These are phyloP conservation scores for Boletus barrowsii DNA, from an alignment of 768 basidiomycete genomes.

Conservation along the genomic window DNA sequence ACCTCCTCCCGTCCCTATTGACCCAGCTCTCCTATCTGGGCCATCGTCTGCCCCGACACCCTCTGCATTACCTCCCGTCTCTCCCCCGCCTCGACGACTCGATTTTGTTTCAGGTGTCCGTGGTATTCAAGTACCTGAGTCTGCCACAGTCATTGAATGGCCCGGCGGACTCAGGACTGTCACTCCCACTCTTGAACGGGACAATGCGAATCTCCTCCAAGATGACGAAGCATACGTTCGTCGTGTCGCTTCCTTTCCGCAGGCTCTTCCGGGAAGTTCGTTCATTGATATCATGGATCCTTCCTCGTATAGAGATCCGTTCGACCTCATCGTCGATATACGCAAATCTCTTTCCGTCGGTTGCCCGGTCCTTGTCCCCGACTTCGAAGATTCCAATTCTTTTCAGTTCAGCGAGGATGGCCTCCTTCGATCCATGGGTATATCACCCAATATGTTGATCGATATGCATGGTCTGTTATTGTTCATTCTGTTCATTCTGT, in stretches of 20 bases:
- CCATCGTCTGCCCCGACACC: too few relatives aligned
- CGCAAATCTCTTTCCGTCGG: not conserved
- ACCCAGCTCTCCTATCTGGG: not conserved
- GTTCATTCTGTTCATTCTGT: not conserved
- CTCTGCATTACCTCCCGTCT: too few relatives aligned
- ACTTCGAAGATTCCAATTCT: not conserved
- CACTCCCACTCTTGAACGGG: not conserved
- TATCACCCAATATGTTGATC: not conserved
- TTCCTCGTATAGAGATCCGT: not conserved
- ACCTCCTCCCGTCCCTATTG: not conserved
- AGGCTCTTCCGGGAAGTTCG: not conserved
- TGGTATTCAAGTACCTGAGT: too few relatives aligned
- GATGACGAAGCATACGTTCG: too few relatives aligned
- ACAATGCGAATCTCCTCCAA: not conserved
- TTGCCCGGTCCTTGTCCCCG: not conserved
- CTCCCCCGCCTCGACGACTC: not conserved
- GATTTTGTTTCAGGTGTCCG: not conserved
- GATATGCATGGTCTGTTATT: not conserved
- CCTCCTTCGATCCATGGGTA: not conserved
- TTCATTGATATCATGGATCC: not conserved
- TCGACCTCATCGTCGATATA: not conserved
- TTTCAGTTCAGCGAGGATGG: not conserved
- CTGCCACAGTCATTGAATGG: not conserved
- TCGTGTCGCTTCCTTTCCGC: too few relatives aligned
- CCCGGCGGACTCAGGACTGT: not conserved